These are phyloP conservation scores for Venturia effusa DNA, from an alignment of 2,329 filamentous ascomycete species.

Conservation along the genomic window DNA sequence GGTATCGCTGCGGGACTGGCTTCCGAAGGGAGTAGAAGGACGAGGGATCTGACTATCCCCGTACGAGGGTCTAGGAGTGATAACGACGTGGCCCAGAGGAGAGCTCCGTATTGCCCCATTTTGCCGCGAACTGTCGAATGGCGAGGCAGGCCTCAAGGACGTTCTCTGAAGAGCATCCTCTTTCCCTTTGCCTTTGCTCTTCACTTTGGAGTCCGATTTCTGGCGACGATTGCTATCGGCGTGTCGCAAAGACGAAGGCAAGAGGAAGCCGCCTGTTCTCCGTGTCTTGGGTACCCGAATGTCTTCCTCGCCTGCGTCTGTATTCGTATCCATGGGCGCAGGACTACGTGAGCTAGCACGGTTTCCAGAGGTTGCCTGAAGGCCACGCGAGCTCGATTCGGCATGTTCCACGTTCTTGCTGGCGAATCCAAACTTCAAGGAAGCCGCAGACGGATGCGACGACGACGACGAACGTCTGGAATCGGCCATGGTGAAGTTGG, in stretches of 20 bases:
- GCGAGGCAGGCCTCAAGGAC: neutral
- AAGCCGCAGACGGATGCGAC: neutral
- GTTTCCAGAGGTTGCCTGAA: neutral
- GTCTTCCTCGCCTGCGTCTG: neutral
- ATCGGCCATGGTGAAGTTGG: neutral
- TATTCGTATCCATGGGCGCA: neutral
- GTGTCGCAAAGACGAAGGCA: conserved; percentile 7
- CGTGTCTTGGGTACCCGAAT: conserved; percentile 4
- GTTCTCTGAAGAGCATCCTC: neutral
- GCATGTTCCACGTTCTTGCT: neutral
- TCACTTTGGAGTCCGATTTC: neutral
- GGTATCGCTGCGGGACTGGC: neutral
- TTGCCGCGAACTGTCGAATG: neutral
- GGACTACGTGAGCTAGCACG: neutral
- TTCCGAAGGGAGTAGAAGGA: neutral
- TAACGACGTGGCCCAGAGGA: conserved; percentile 9
- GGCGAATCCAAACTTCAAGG: conserved; percentile 1
- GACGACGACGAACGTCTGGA: neutral
- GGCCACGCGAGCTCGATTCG: neutral
- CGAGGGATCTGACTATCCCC: neutral
- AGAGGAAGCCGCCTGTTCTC: conserved; percentile 8
- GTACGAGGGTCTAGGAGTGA: neutral
- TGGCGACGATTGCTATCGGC: neutral
- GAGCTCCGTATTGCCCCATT: conserved; percentile 9
- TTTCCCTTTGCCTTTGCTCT: conserved; percentile 6